A percentile compares a stretch with the other conserved stretches of the same genome.
Evolutionary conservation across 2,329 filamentous ascomycete species (phyloP).

Genomic region (Clonostachys byssicola): DNA sequence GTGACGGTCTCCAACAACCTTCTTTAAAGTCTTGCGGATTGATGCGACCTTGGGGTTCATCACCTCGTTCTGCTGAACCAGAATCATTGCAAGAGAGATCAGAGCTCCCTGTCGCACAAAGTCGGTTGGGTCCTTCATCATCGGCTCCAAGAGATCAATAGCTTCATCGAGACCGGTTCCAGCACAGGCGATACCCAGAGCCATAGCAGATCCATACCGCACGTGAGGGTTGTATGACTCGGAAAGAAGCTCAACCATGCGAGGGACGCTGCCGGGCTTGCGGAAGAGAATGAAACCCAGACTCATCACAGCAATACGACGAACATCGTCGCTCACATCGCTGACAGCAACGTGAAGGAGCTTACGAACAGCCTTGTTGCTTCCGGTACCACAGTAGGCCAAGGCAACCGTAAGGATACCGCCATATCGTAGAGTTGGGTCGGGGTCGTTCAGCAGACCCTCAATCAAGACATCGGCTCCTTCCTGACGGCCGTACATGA

Average conservation of each 20-base stretch:
- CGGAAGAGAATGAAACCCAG: slow-evolving; percentile 98
- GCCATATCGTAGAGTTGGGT: slow-evolving; percentile 90
- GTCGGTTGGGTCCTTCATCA: slow-evolving; percentile 99
- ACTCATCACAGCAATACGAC: slow-evolving; percentile 94
- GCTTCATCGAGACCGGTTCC: slow-evolving; percentile 95
- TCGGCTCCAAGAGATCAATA: slow-evolving; percentile 93
- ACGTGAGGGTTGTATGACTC: slow-evolving; percentile 99
- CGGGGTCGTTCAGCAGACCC: slow-evolving; percentile 86
- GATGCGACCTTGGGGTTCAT: slow-evolving; percentile 96
- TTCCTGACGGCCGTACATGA: slow-evolving; percentile 97
- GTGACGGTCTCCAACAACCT: slow-evolving; percentile 89
- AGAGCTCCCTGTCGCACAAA: slow-evolving; percentile 96
- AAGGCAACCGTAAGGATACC: slow-evolving; percentile 98
- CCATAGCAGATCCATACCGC: slow-evolving; percentile 96
- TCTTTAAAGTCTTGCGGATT: slow-evolving; percentile 89
- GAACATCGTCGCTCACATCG: slow-evolving; percentile 96
- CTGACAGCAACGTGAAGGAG: slow-evolving; percentile 94
- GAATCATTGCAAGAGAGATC: slow-evolving; percentile 93
- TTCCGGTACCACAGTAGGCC: slow-evolving; percentile 94
- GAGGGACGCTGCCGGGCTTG: slow-evolving; percentile 92
- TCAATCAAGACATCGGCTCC: slow-evolving; percentile 93
- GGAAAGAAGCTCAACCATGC: slow-evolving; percentile 96
- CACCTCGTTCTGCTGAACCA: slow-evolving; percentile 98
- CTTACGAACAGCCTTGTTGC: slow-evolving; percentile 97
- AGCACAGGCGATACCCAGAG: slow-evolving; percentile 94